Conservation (phyloP, 495 filamentous ascomycete species). For the Aspergillus mulundensis region DNA sequence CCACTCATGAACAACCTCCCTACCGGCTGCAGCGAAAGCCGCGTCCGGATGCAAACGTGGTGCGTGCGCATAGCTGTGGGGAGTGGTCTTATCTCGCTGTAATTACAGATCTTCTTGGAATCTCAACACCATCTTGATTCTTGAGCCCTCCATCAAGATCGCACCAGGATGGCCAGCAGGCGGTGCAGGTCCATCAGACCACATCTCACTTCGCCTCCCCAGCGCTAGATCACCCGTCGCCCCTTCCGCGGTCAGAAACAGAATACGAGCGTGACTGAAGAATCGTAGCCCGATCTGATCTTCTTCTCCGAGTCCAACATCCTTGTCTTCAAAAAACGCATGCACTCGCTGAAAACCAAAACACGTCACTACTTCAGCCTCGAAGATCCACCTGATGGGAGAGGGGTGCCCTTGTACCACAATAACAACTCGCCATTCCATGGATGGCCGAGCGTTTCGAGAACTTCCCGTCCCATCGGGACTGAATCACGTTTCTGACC, state of each 20-base stretch:
- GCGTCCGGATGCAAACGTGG: slow-evolving; percentile 18
- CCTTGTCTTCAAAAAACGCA: slow-evolving; percentile 3
- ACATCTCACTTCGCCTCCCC: background rate
- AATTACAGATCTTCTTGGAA: background rate
- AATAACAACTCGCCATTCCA: slow-evolving; percentile 6
- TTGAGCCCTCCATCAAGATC: background rate
- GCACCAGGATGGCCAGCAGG: background rate
- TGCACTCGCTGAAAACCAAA: background rate
- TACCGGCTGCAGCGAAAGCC: slow-evolving; percentile 14
- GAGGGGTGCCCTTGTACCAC: slow-evolving; percentile 8
- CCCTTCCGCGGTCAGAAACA: background rate
- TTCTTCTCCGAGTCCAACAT: background rate
- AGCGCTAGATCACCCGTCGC: background rate
- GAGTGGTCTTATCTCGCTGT: slow-evolving; percentile 6
- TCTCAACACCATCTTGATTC: background rate
- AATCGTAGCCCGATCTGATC: background rate
- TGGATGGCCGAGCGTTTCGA: slow-evolving; percentile 5
- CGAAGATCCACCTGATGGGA: slow-evolving; percentile 4
- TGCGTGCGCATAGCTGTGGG: slow-evolving; percentile 10
- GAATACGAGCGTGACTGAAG: background rate
- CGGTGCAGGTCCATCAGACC: background rate
- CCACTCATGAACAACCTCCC: background rate
- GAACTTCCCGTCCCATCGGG: background rate
- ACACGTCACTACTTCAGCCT: slow-evolving; percentile 13
- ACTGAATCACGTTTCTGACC: background rate